Evolutionary conservation across 106 monocot species (phyloP), one percentile per base, ranked within the genome.

Genomic region (Phalaenopsis aphrodite): DNA sequence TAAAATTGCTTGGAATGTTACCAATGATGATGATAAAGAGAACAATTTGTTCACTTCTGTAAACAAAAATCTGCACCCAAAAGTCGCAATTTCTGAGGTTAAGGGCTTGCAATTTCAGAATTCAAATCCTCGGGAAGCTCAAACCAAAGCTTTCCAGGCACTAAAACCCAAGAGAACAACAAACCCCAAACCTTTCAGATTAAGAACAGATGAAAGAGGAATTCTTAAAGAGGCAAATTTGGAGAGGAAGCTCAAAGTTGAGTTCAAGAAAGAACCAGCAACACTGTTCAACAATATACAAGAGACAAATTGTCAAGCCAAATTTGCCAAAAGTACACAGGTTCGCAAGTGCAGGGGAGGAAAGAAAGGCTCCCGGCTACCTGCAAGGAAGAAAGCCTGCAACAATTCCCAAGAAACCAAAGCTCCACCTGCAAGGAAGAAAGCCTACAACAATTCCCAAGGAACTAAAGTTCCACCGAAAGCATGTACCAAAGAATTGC

Each of bases 181-280:
- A 46, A 88, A 88, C 52, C 94, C 92, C 10, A 92, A 87, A 81
- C 94, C 94, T 64, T 95, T 95, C 78, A 81, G 92, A 79, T 84
- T 95, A n/a, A 88, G 94, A 90, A 92, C 92, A 30, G 88, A 90
- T 79, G 92, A 89, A 80, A 89, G 89, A 84, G 82, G 87, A 58
- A 82, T 92, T 68, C 85, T 89, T 2, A 92, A 87, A 76, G 92
- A 92, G 76, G 84, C 87, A 67, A 89, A 92, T 75, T 37, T 80
- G 52, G 89, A 89, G 75, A 92, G 71, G 81, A 83, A 57, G 64
- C 80, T 79, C 30, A 57, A 84, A 49, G 43, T 81, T 71, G 86
- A 72, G 30, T 66, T 83, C 76, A 75, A 56, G 41, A 81, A 82
- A 65, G 79, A 56, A 77, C 68, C 76, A 69, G 37, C 77, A 74